Conservation (phyloP, 169 alveolate species). For the Pseudocohnilembus persalinus region DNA sequence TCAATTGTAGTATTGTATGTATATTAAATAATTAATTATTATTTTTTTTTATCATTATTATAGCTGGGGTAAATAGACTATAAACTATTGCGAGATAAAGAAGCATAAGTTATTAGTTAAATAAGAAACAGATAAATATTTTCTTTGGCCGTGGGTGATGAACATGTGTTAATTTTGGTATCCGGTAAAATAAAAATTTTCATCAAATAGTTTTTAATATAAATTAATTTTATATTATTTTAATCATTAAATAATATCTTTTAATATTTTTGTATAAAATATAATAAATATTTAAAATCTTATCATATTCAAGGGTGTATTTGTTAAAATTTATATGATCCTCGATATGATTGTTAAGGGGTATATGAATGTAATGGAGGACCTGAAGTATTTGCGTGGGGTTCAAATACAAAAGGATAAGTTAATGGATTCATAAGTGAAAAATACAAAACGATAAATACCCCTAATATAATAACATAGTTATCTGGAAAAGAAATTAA, state of each 20-base stretch:
- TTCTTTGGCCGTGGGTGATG: background rate
- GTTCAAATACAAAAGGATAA: background rate
- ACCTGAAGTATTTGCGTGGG: background rate
- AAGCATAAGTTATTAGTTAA: background rate
- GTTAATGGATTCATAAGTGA: background rate
- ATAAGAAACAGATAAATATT: background rate
- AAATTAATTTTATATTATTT: too few relatives aligned
- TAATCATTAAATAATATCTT: too few relatives aligned
- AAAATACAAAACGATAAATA: background rate
- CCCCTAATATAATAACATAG: background rate
- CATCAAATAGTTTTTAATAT: background rate
- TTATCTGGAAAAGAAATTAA: background rate
- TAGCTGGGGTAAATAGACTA: background rate
- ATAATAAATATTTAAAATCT: too few relatives aligned
- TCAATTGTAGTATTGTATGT: too few relatives aligned
- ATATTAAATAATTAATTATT: too few relatives aligned
- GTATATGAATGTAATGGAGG: background rate
- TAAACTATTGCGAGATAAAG: background rate
- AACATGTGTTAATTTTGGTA: background rate
- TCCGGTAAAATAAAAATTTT: background rate
- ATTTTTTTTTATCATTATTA: background rate
- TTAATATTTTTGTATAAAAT: too few relatives aligned
- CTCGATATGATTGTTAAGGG: background rate
- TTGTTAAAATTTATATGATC: background rate
- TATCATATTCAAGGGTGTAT: background rate